Evolutionary conservation across 2,329 filamentous ascomycete genomes (phyloP).

Genomic region (Phaeophleospora eucalypticola): DNA sequence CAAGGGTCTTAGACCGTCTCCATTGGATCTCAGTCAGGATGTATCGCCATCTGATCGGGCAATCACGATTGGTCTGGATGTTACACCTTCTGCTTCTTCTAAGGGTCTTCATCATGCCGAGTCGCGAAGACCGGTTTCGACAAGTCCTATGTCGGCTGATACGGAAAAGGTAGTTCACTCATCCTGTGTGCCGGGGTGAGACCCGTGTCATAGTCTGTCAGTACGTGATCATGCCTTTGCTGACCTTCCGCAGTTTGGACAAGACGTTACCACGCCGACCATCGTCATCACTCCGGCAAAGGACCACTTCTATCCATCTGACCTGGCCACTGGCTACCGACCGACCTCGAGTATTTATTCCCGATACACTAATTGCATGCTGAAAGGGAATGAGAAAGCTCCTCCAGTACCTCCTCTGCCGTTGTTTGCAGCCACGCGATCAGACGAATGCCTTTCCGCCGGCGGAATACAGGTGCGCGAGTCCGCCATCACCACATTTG

Average conservation of each 20-base stretch:
- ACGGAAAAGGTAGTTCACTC: neutral
- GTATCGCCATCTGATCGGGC: constrained; percentile 66
- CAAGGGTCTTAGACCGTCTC: constrained; percentile 26
- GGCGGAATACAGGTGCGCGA: constrained; percentile 25
- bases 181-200: no score
- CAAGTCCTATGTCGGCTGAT: neutral
- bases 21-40: constrained; percentile 37
- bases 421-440: constrained; percentile 20
- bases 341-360: constrained; percentile 61
- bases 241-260: constrained; percentile 3
- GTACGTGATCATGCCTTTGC: neutral
- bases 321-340: constrained; percentile 37
- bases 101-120: no score
- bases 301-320: constrained; percentile 53
- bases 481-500: constrained; percentile 37
- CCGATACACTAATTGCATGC: constrained; percentile 42
- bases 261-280: constrained; percentile 40
- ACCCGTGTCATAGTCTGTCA: neutral
- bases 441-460: neutral
- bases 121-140: no score
- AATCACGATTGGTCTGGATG: constrained; percentile 67
- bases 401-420: constrained; percentile 61
- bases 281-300: constrained; percentile 53
- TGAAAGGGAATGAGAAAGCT: constrained; percentile 30
- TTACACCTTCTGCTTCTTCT: constrained; percentile 54